Evolutionary conservation across 257 asterid genomes (phyloP), one percentile per base, ranked within the genome.

Genomic region (Fraxinus americana): DNA sequence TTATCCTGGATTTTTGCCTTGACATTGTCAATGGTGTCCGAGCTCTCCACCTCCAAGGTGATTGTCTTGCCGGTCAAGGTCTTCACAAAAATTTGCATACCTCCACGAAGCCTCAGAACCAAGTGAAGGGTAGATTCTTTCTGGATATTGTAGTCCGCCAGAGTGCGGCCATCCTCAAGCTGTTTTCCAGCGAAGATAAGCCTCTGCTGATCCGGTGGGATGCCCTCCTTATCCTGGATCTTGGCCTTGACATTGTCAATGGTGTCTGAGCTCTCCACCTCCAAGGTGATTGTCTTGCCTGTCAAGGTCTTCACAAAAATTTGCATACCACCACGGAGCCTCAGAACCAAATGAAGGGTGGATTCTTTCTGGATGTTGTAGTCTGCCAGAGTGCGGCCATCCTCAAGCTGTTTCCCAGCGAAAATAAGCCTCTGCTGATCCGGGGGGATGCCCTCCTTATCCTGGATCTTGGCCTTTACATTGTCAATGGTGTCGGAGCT

Each of bases 131-230:
- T 92, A 0, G 86, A 78, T 72, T 92, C 96, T 78, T 92, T 92
- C 81, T 92, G 97, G 2, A 90, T 89, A 71, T 92, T 92, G 80
- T 92, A 90, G 17, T 90, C 97, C 0, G 95, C 97, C 0, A 90
- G 73, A 4, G 97, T 92, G 0, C 96, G 83, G 6, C 97, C 96
- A 27, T 92, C 97, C 72, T 92, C 96, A 0, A 90, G 78, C 81
- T 92, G 94, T 86, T 92, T 89, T 0, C 97, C 94, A 0, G 96
- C 94, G 0, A 89, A 91, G 11, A 91, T 91, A 12, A 91, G 4
- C 80, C 96, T 85, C 84, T 92, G 97, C 88, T 92, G 97, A 81
- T 92, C 97, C 6, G 96, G 96, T 4, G 96, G 96, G 12, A 92
- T 92, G 0, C 97, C 97, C 38, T 92, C 95, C 91, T 91, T 91